Evolutionary conservation across 2,329 filamentous ascomycete species (phyloP).

Genomic region (Aspergillus candidus): DNA sequence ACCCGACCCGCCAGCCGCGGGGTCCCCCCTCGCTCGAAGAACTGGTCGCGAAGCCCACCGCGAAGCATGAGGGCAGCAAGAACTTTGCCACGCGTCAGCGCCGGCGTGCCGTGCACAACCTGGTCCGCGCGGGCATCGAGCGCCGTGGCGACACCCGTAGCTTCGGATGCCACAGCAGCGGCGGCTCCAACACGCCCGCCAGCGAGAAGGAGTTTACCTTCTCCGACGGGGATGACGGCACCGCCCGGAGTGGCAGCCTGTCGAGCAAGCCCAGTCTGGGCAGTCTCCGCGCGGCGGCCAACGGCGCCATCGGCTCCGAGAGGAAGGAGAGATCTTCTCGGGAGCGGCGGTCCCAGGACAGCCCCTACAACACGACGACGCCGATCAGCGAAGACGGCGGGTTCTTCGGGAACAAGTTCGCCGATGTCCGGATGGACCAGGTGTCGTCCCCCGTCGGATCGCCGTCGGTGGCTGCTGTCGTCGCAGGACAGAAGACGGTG

Average conservation of each 20-base stretch:
- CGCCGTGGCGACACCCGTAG: conserved; percentile 69
- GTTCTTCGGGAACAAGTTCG: conserved; percentile 51
- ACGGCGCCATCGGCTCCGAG: conserved; percentile 82
- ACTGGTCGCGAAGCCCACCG: conserved; percentile 79
- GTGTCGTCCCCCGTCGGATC: conserved; percentile 25
- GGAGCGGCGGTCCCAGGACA: conserved; percentile 50
- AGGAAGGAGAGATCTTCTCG: conserved; percentile 63
- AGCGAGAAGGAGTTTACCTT: conserved; percentile 71
- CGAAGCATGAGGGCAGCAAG: conserved; percentile 90
- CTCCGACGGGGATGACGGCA: conserved; percentile 69
- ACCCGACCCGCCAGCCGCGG: conserved; percentile 86
- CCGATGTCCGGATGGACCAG: conserved; percentile 42
- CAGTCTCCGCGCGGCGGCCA: conserved; percentile 70
- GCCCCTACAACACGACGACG: conserved; percentile 56
- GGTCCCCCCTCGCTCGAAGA: conserved; percentile 90
- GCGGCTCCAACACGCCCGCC: conserved; percentile 78
- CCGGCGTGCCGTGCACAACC: conserved; percentile 82
- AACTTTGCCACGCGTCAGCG: conserved; percentile 94
- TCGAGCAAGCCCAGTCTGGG: conserved; percentile 68
- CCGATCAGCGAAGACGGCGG: conserved; percentile 57
- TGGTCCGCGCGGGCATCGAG: conserved; percentile 82
- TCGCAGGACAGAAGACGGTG: conserved; percentile 51
- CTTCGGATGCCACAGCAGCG: conserved; percentile 55
- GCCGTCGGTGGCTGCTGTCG: conserved; percentile 36
- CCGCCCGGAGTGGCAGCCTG: conserved; percentile 70